Evolutionary conservation across 2,329 filamentous ascomycete genomes (phyloP).

Genomic region (Fusarium acutatum): DNA sequence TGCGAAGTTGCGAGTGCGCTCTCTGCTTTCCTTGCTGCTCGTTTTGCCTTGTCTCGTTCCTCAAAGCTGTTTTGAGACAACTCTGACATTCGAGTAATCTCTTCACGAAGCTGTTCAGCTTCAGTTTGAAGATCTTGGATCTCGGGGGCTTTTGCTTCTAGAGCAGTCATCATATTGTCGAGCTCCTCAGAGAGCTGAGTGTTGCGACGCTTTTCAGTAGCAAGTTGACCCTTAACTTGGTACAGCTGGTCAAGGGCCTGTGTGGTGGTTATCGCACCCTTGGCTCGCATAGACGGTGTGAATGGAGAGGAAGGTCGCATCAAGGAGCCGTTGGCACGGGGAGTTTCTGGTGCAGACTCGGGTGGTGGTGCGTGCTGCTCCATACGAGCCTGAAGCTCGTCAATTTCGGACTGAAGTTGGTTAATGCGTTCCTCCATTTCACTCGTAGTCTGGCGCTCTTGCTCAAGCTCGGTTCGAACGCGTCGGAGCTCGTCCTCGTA

Average conservation of each 20-base stretch:
- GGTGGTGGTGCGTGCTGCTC: constrained; percentile 52
- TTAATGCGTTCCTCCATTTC: constrained; percentile 59
- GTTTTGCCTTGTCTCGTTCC: constrained; percentile 81
- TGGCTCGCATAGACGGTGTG: constrained; percentile 63
- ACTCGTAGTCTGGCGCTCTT: constrained; percentile 57
- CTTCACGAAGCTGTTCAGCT: constrained; percentile 79
- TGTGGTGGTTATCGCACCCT: constrained; percentile 65
- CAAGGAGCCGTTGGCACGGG: constrained; percentile 65
- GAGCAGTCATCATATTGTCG: constrained; percentile 83
- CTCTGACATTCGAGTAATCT: constrained; percentile 85
- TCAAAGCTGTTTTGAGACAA: constrained; percentile 83
- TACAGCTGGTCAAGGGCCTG: constrained; percentile 72
- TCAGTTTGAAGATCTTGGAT: constrained; percentile 86
- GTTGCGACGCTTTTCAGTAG: constrained; percentile 76
- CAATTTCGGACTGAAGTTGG: constrained; percentile 62
- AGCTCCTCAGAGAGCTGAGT: constrained; percentile 79
- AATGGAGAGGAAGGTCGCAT: constrained; percentile 68
- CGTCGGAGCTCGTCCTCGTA: constrained; percentile 68
- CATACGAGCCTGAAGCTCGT: constrained; percentile 60
- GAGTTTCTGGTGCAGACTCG: constrained; percentile 67
- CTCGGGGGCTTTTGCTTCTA: constrained; percentile 88
- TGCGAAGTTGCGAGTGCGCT: constrained; percentile 71
- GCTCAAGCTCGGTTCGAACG: constrained; percentile 65
- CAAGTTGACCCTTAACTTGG: constrained; percentile 76
- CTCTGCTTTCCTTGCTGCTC: constrained; percentile 81